Evolutionary conservation across 2,329 filamentous ascomycete genomes (phyloP).

Genomic region (Trichoderma arundinaceum): DNA sequence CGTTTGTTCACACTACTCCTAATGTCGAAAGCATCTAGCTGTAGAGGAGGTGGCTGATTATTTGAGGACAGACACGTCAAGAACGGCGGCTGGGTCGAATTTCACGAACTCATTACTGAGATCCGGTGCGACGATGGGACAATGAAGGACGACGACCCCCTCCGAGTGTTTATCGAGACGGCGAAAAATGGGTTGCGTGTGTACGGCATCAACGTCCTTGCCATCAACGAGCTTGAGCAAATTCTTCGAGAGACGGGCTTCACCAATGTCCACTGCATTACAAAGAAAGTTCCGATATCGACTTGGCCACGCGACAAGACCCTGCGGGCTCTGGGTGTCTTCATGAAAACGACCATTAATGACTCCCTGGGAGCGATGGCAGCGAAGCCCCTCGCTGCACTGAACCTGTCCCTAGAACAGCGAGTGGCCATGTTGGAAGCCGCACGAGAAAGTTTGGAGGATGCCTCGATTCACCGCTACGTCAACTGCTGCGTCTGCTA

Average conservation of each 20-base stretch:
- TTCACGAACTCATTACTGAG: constrained; percentile 52
- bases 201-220: constrained; percentile 49
- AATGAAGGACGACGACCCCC: constrained; percentile 49
- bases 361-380: constrained; percentile 52
- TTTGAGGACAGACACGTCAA: constrained; percentile 46
- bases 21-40: not conserved
- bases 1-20: constrained; percentile 37
- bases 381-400: constrained; percentile 49
- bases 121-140: constrained; percentile 53
- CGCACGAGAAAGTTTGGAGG: constrained; percentile 44
- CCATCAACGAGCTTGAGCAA: constrained; percentile 43
- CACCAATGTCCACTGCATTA: constrained; percentile 49
- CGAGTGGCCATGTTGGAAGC: constrained; percentile 43
- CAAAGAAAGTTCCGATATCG: constrained; percentile 54
- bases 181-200: constrained; percentile 42
- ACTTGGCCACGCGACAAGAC: constrained; percentile 51
- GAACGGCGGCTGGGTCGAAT: constrained; percentile 59
- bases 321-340: constrained; percentile 50
- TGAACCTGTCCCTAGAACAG: constrained; percentile 45
- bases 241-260: constrained; percentile 52
- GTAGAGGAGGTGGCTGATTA: not conserved
- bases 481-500: constrained; percentile 51
- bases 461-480: constrained; percentile 49
- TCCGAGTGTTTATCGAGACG: constrained; percentile 45
- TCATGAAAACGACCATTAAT: constrained; percentile 51